These are phyloP conservation scores for Colletotrichum sp. DNA, from an alignment of 2,329 filamentous ascomycete species.

Conservation along the genomic window DNA sequence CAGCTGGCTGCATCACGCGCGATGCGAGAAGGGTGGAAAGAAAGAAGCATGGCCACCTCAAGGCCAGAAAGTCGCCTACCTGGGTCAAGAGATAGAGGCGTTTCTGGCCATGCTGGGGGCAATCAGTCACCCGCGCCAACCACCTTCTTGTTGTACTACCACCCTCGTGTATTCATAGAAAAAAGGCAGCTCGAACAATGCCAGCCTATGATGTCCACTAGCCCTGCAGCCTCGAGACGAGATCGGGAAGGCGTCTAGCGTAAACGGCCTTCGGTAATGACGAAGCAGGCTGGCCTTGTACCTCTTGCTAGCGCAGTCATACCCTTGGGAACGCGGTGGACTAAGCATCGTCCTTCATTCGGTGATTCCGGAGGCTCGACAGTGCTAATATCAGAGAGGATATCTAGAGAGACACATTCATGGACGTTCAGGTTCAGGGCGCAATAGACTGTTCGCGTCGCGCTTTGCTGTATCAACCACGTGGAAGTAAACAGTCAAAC, in stretches of 20 bases:
- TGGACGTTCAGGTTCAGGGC: neutral
- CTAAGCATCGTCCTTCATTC: neutral
- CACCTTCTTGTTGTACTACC: conserved; percentile 11
- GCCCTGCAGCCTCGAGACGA: neutral
- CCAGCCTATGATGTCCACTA: conserved; percentile 16
- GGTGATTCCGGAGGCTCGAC: neutral
- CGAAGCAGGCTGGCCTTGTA: neutral
- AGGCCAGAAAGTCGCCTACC: conserved; percentile 96
- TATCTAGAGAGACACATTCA: neutral
- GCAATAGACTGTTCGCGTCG: neutral
- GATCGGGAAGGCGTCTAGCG: neutral
- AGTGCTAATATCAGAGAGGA: neutral
- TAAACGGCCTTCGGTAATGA: neutral
- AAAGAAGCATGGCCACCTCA: conserved; percentile 95
- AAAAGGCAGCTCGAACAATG: conserved; percentile 11
- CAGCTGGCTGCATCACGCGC: conserved; percentile 91
- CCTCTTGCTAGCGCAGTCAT: neutral
- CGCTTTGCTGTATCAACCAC: neutral
- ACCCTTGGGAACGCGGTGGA: neutral
- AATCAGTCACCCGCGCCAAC: neutral
- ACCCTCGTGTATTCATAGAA: conserved; percentile 21
- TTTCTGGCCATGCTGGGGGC: neutral
- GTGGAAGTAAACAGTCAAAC: neutral
- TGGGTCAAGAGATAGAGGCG: conserved; percentile 83
- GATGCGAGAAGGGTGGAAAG: conserved; percentile 93